Conservation (phyloP, 2,329 filamentous ascomycete genomes). For the Pseudogymnoascus sp. region DNA sequence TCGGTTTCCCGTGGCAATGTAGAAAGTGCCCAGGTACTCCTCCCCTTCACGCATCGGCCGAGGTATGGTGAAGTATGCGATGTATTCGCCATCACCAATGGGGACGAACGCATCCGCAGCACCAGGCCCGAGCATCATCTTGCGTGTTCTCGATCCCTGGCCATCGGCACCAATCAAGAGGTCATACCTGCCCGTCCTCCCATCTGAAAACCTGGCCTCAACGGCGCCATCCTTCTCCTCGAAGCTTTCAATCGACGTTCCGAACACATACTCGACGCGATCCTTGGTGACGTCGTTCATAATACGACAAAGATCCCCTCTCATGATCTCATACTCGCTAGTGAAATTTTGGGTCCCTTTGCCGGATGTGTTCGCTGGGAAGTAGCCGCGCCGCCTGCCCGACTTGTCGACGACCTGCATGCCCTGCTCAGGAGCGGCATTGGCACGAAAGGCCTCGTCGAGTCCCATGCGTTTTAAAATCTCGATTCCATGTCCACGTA, state of each 20-base stretch:
- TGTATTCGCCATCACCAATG: constrained; percentile 21
- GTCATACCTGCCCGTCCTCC: constrained; percentile 36
- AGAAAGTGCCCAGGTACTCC: constrained; percentile 30
- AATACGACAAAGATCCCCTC: constrained; percentile 34
- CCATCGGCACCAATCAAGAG: constrained; percentile 49
- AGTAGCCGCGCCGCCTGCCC: constrained; percentile 32
- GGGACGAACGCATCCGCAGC: constrained; percentile 17
- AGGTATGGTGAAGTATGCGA: constrained; percentile 32
- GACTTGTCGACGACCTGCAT: constrained; percentile 34
- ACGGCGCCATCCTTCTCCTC: constrained; percentile 25
- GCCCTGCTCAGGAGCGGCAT: constrained; percentile 39
- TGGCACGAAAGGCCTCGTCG: constrained; percentile 34
- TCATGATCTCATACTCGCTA: constrained; percentile 38
- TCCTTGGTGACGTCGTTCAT: constrained; percentile 31
- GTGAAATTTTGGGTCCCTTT: constrained; percentile 28
- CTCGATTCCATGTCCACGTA: constrained; percentile 42
- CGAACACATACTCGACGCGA: constrained; percentile 27
- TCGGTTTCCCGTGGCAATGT: constrained; percentile 29
- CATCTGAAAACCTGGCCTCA: constrained; percentile 35
- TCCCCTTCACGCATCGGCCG: constrained; percentile 25
- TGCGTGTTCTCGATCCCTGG: constrained; percentile 40
- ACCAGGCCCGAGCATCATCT: constrained; percentile 29
- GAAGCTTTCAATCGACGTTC: constrained; percentile 23
- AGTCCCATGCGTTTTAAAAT: constrained; percentile 45
- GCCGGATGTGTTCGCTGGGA: constrained; percentile 28